phyloP scores from a whole-genome alignment of 2,329 filamentous ascomycete species.

The Orbilia javanica region DNA sequence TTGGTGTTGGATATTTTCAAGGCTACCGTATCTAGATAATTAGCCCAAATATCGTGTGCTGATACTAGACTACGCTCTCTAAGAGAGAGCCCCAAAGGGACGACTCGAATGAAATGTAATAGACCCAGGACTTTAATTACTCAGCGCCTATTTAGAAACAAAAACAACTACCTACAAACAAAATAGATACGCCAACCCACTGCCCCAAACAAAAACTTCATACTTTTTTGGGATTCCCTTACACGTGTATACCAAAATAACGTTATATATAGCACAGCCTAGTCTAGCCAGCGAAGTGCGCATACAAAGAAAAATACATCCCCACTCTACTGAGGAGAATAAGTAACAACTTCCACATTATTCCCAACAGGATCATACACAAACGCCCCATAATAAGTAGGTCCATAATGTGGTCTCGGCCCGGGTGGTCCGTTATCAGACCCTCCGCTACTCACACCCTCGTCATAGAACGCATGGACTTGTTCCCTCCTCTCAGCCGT shows the following conservation, averaged over 20 bases:
- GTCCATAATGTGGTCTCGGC: slow-evolving; percentile 29
- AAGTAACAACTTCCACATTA: slow-evolving; percentile 45
- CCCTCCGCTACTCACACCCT: slow-evolving; percentile 16
- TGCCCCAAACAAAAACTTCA: slow-evolving; percentile 1
- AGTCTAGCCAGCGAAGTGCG: too few species aligned
- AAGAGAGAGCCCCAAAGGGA: neutral
- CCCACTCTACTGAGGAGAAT: slow-evolving; percentile 21
- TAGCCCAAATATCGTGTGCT: too few species aligned
- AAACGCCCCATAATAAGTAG: slow-evolving; percentile 35
- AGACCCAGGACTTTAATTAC: slow-evolving; percentile 57
- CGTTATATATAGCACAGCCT: slow-evolving; percentile 2
- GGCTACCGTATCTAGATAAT: too few species aligned
- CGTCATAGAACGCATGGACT: slow-evolving; percentile 38
- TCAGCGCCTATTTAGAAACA: slow-evolving; percentile 39
- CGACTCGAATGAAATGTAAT: neutral
- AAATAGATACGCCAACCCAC: neutral
- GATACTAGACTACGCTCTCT: neutral
- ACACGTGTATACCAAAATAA: neutral
- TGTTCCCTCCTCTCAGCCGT: slow-evolving; percentile 8
- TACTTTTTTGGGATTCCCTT: neutral
- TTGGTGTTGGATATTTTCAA: neutral
- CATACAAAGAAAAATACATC: neutral
- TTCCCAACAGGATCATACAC: slow-evolving; percentile 47
- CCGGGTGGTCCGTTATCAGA: slow-evolving; percentile 39
- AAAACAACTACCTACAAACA: slow-evolving; percentile 8